Base-by-base conservation (phyloP, 1,139 yeast genomes). In the Geotrichum europaeum region DNA sequence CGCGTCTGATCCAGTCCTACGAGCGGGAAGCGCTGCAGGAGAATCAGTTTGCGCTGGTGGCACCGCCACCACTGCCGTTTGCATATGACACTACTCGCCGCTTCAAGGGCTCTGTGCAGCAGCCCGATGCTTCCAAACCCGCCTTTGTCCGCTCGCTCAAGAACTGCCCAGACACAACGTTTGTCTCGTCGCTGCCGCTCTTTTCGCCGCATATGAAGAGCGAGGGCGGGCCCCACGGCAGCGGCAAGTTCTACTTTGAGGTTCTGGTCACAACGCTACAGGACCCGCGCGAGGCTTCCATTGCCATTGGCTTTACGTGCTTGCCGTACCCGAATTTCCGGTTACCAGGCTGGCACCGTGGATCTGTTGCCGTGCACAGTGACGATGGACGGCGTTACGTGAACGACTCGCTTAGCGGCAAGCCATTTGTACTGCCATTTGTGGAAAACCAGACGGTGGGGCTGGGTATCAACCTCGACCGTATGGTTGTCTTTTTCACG, bases 301-400 rank as follows among this genome's bases (percentile, higher is more conserved):
- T 69, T n/a, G 72, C 71, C 1, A 63, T 70, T 50, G 73, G 73
- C 7, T 70, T 65, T 56, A 53, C 65, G 10, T 66, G 69, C 40
- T 60, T 67, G 59, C 73, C 73, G 25, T 70, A 69, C 58, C 73
- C 73, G 10, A 66, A 62, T 15, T 69, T 67, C 57, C 56, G 73
- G 18, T 63, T 69, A 22, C 73, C 73, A 1, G 73, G 73, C 3
- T 70, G 73, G 72, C 72, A 70, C 52, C 63, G 73, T 12, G 72
- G 69, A 4, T 67, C 71, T 9, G 55, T 69, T 13, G 72, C 72
- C 0, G 70, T 70, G n/a, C 73, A 70, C 52, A 66, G 70, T 6
- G 73, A 70, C 53, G 73, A 70, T 43, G 73, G 73, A 3, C 63
- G 68, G 24, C 63, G 71, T 7, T 70, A 70, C 57, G 66, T 69